phyloP scores from a whole-genome alignment of 768 basidiomycete species.

The Termitomyces sp. region DNA sequence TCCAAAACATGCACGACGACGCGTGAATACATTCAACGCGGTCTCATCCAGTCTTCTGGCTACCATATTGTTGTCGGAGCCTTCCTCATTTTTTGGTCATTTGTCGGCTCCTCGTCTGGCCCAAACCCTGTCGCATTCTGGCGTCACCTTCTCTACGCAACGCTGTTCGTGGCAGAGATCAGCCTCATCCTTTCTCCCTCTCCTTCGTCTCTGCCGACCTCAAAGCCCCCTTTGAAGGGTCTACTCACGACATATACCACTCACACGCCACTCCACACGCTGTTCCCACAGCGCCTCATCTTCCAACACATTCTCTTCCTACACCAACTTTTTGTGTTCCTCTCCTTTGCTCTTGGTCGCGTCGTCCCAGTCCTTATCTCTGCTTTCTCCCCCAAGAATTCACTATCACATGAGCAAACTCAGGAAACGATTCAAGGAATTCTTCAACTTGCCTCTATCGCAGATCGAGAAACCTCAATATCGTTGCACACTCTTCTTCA shows the following conservation, averaged over 20 bases:
- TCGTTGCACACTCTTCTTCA: constrained; percentile 53
- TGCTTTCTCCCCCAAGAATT: constrained; percentile 47
- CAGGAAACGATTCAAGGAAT: constrained; percentile 41
- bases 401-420: constrained; percentile 32
- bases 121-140: constrained; percentile 65
- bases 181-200: constrained; percentile 61
- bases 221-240: constrained; percentile 15
- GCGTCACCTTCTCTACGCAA: constrained; percentile 73
- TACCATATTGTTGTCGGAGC: constrained; percentile 65
- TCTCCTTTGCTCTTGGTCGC: constrained; percentile 67
- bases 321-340: constrained; percentile 72
- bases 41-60: constrained; percentile 56
- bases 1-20: constrained; percentile 56
- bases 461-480: constrained; percentile 58
- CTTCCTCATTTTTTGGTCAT: constrained; percentile 58
- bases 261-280: constrained; percentile 15
- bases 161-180: constrained; percentile 59
- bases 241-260: constrained; percentile 22
- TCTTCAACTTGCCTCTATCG: constrained; percentile 25
- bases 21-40: constrained; percentile 65
- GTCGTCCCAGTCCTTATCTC: constrained; percentile 69
- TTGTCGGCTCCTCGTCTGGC: constrained; percentile 43
- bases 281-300: constrained; percentile 64
- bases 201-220: constrained; percentile 23
- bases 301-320: constrained; percentile 78